Conservation (phyloP, 2,329 filamentous ascomycete genomes). For the Rhexocercosporidium sp. region DNA sequence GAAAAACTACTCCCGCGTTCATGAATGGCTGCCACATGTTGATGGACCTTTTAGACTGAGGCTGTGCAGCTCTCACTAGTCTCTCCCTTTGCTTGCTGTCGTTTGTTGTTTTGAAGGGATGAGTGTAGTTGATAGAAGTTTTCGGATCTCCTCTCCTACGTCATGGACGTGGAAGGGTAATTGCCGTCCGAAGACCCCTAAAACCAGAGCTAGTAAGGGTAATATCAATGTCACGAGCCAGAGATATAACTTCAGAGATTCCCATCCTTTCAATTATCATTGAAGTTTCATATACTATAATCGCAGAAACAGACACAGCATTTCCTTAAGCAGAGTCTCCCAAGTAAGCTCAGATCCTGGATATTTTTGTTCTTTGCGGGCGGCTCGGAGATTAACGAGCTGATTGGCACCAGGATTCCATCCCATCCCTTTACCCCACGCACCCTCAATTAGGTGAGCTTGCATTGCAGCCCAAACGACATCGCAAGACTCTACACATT, state of each 20-base stretch:
- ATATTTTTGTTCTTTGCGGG: background rate
- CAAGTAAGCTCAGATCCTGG: background rate
- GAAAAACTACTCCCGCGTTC: background rate
- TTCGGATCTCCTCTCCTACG: background rate
- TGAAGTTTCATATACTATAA: background rate
- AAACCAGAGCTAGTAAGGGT: background rate
- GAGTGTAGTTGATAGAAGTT: background rate
- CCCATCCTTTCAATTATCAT: background rate
- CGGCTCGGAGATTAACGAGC: constrained; percentile 3
- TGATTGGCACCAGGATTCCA: constrained; percentile 18
- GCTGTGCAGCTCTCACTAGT: constrained; percentile 10
- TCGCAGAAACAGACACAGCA: background rate
- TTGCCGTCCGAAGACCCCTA: background rate
- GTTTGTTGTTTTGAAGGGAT: background rate
- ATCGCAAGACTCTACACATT: background rate
- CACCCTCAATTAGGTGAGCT: constrained; percentile 12
- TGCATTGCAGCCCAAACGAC: background rate
- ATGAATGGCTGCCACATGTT: background rate
- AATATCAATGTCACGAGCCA: background rate
- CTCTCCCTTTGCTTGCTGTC: background rate
- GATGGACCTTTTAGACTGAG: constrained; percentile 4
- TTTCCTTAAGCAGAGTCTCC: background rate
- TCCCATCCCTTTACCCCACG: constrained; percentile 13
- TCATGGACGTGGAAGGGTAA: background rate
- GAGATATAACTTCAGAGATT: background rate